phyloP scores from a whole-genome alignment of 1,284 basidiomycete genomes.

The Sporisorium sorghi region DNA sequence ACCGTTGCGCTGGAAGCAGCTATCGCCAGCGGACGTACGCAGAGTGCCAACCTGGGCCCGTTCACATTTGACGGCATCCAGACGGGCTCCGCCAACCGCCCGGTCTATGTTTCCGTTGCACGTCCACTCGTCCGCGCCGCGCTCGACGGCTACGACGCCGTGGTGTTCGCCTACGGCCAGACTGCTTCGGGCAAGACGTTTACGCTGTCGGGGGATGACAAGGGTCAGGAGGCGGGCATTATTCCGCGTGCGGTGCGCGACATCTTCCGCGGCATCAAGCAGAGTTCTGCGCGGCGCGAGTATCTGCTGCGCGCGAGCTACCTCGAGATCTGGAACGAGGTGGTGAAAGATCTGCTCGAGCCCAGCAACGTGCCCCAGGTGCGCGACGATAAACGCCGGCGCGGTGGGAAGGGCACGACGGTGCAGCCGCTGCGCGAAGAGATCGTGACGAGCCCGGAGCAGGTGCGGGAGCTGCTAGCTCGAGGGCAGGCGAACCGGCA shows the following conservation, averaged over 20 bases:
- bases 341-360: constrained; percentile 85
- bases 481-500: constrained; percentile 88
- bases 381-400: constrained; percentile 51
- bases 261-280: constrained; percentile 70
- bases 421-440: constrained; percentile 85
- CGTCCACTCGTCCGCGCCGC: constrained; percentile 78
- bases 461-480: constrained; percentile 84
- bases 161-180: constrained; percentile 66
- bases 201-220: constrained; percentile 55
- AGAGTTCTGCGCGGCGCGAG: constrained; percentile 74
- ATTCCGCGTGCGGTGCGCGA: constrained; percentile 61
- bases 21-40: constrained; percentile 42
- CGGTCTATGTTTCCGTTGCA: constrained; percentile 85
- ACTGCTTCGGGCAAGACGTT: constrained; percentile 70
- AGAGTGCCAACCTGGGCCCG: constrained; percentile 52
- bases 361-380: constrained; percentile 74
- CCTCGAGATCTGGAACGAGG: constrained; percentile 95
- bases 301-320: constrained; percentile 88
- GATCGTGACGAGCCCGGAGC: constrained; percentile 88
- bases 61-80: constrained; percentile 77
- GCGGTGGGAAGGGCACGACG: constrained; percentile 66
- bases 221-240: constrained; percentile 71
- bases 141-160: constrained; percentile 64
- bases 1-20: constrained; percentile 51
- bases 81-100: constrained; percentile 84